These are phyloP conservation scores for Rhododendron ovatum DNA, from an alignment of 148 eudicot species.

Conservation along the genomic window DNA sequence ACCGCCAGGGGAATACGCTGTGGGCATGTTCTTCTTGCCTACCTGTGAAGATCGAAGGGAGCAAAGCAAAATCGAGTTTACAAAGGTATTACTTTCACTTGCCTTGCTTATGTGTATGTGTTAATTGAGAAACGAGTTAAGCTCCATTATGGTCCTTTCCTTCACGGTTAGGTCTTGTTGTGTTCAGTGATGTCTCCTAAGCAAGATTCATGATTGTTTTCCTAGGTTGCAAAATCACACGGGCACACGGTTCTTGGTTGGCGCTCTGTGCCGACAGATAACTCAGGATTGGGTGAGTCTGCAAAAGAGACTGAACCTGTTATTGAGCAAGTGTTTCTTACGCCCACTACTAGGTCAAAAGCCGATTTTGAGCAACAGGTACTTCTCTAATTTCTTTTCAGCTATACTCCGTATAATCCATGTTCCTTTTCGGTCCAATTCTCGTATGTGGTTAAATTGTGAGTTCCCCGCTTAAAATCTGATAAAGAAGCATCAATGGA, in stretches of 20 bases:
- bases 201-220: background rate
- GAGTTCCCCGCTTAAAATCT: background rate
- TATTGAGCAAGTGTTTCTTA: constrained; percentile 94
- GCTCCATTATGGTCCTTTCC: background rate
- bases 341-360: constrained; percentile 68
- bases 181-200: background rate
- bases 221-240: constrained; percentile 89
- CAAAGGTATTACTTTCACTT: constrained; percentile 47
- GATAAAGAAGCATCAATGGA: background rate
- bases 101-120: background rate
- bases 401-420: background rate
- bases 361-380: constrained; percentile 95
- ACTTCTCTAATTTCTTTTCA: background rate
- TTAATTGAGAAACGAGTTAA: background rate
- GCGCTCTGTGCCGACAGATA: constrained; percentile 89
- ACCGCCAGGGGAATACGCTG: constrained; percentile 77
- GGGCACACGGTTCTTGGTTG: constrained; percentile 97
- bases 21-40: constrained; percentile 98
- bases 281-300: constrained; percentile 85
- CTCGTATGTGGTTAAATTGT: background rate
- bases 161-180: background rate
- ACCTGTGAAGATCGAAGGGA: constrained; percentile 69
- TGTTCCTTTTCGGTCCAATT: background rate
- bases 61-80: constrained; percentile 82
- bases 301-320: constrained; percentile 94